A percentile compares a stretch with the other conserved stretches of the same genome.
Evolutionary conservation across 441 rosid species (phyloP).

Genomic region (Jatropha multifida): DNA sequence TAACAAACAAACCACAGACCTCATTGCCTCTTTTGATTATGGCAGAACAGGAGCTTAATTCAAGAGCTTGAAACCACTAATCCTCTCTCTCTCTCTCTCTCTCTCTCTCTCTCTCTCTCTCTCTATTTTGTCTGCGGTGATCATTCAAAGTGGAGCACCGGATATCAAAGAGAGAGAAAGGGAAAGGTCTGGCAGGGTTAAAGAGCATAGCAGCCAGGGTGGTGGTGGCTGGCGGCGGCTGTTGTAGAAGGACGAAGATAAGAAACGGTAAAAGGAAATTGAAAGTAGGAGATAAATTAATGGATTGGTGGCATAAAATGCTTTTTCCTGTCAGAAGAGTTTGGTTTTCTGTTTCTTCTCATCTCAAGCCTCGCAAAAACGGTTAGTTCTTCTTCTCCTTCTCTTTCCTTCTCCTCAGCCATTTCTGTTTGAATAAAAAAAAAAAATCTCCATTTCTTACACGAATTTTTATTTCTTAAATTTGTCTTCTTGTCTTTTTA

Average conservation of each 20-base stretch:
- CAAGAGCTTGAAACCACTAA: neutral
- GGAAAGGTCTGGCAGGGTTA: slow-evolving; percentile 41
- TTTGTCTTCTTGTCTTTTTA: too few species aligned
- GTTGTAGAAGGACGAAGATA: slow-evolving; percentile 12
- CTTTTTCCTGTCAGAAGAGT: slow-evolving; percentile 46
- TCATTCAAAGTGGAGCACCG: neutral
- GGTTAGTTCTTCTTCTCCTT: slow-evolving; percentile 21
- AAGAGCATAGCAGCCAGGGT: slow-evolving; percentile 30
- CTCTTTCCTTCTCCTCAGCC: too few species aligned
- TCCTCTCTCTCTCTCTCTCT: neutral
- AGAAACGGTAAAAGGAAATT: slow-evolving; percentile 24
- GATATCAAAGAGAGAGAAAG: neutral
- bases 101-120: neutral
- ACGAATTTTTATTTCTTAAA: too few species aligned
- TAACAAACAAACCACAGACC: neutral
- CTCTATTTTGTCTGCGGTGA: neutral
- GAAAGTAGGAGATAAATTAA: slow-evolving; percentile 25
- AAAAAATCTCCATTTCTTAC: too few species aligned
- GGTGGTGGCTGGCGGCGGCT: neutral
- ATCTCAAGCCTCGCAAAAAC: slow-evolving; percentile 40
- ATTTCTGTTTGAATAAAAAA: too few species aligned
- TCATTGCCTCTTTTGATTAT: neutral
- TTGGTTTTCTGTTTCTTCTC: slow-evolving; percentile 52
- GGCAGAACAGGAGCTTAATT: neutral
- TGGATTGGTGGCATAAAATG: slow-evolving; percentile 55